Evolutionary conservation across 1,284 basidiomycete genomes (phyloP), one percentile per base, ranked within the genome.

Genomic region (Trametes sp.): DNA sequence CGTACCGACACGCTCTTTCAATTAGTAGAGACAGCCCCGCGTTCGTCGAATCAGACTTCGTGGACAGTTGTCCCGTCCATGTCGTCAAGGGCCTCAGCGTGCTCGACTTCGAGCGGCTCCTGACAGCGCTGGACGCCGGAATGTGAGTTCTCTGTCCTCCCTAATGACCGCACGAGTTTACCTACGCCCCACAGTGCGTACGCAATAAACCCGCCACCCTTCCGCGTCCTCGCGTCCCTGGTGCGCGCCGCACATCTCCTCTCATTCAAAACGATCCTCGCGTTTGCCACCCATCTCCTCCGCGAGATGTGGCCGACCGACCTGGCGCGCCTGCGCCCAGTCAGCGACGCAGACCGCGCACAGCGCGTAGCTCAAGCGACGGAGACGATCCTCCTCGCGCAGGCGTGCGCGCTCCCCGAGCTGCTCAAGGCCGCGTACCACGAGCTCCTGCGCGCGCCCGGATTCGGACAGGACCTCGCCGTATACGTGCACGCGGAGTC

Each of bases 381-480:
- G 1, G 73, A 73, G 38, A 75, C 75, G 9, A 67, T 79, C 35
- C 54, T 69, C 26, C 71, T 78, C 19, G 76, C 76, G 21, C 71
- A 71, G 23, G 36, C 65, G 16, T 77, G 70, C 61, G 65, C 69
- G 3, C 54, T 77, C 21, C 72, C 72, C 16, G 57, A 65, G 23
- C 69, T 81, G 14, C 69, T 77, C 33, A 79, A 80, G 59, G 69
- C 70, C 36, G 76, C 77, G 4, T 75, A 75, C 54, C 81, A 80
- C 65, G 78, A 80, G 61, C 71, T 81, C 23, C 65, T 77, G 2
- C 70, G 77, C 21, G 66, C 69, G 13, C 57, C 65, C 3, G 59
- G 41, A 10, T 72, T 77, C 50, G 75, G 72, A 1, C 73, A 74
- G 57, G 61, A 62, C 16, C 59, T 55, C n/a, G 35, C 55, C 2